These are phyloP conservation scores for Thraustochytrium striatum DNA, from an alignment of 352 stramenopile genomes.

Conservation along the genomic window DNA sequence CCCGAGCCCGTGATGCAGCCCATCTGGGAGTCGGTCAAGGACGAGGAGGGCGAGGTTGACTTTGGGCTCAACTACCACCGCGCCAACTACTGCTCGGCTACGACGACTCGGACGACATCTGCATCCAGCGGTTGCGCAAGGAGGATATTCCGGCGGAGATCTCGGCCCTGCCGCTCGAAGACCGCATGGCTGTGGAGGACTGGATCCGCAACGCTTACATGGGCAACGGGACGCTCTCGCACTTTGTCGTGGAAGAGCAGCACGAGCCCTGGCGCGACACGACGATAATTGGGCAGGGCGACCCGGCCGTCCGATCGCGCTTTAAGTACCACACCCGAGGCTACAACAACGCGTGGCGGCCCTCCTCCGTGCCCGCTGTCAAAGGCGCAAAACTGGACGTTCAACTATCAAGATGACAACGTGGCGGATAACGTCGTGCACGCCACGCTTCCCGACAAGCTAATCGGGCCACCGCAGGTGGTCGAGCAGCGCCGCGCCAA, in stretches of 20 bases:
- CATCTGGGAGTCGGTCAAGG: constrained; percentile 90
- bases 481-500: constrained; percentile 83
- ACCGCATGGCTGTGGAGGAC: constrained; percentile 33
- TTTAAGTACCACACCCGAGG: constrained; percentile 86
- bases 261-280: constrained; percentile 48
- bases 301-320: constrained; percentile 65
- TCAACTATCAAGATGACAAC: constrained; percentile 93
- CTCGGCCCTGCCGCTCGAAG: constrained; percentile 60
- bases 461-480: constrained; percentile 76
- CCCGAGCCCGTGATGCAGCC: constrained; percentile 91
- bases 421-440: constrained; percentile 93
- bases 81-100: constrained; percentile 87
- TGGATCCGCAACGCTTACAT: constrained; percentile 47
- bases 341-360: constrained; percentile 78
- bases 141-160: constrained; percentile 87
- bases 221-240: neutral
- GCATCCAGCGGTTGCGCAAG: constrained; percentile 87
- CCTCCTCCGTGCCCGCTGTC: constrained; percentile 73
- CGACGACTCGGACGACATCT: constrained; percentile 94
- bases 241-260: constrained; percentile 57
- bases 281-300: constrained; percentile 67
- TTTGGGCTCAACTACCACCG: constrained; percentile 92
- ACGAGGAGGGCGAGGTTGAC: constrained; percentile 63
- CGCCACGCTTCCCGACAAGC: constrained; percentile 77
- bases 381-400: constrained; percentile 83